phyloP scores from a whole-genome alignment of 352 stramenopile species.

The Pythium utonaiense region DNA sequence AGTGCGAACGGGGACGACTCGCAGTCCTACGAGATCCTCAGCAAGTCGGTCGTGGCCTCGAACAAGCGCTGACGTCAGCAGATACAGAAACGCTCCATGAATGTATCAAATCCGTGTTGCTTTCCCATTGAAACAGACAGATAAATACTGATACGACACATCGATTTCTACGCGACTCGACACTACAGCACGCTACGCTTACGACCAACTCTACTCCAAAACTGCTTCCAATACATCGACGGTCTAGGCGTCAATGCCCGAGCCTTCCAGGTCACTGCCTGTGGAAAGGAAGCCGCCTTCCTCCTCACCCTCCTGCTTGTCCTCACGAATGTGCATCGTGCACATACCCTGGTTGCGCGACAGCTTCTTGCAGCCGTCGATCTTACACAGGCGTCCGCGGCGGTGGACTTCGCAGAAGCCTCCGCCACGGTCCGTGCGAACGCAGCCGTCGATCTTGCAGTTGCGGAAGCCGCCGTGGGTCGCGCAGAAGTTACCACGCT shows the following conservation, averaged over 20 bases:
- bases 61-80: background rate
- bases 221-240: background rate
- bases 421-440: constrained; percentile 76
- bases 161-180: constrained; percentile 1
- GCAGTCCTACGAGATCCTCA: constrained; percentile 85
- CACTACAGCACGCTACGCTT: background rate
- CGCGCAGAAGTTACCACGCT: constrained; percentile 83
- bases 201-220: constrained; percentile 6
- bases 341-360: constrained; percentile 86
- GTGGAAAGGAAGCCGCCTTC: constrained; percentile 2
- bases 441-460: constrained; percentile 81
- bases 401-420: constrained; percentile 86
- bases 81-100: too few species aligned
- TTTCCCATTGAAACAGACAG: constrained; percentile 18
- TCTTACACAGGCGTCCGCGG: constrained; percentile 72
- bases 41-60: constrained; percentile 43
- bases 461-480: constrained; percentile 85
- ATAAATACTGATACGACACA: constrained; percentile 20
- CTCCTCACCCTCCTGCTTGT: constrained; percentile 53
- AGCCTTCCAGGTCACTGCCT: constrained; percentile 1
- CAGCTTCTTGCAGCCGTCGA: constrained; percentile 86
- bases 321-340: constrained; percentile 87
- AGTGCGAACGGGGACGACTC: constrained; percentile 65
- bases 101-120: constrained; percentile 3
- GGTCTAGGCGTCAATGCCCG: background rate